Conservation (phyloP, 768 basidiomycete genomes). For the Lentinula guzmanii region DNA sequence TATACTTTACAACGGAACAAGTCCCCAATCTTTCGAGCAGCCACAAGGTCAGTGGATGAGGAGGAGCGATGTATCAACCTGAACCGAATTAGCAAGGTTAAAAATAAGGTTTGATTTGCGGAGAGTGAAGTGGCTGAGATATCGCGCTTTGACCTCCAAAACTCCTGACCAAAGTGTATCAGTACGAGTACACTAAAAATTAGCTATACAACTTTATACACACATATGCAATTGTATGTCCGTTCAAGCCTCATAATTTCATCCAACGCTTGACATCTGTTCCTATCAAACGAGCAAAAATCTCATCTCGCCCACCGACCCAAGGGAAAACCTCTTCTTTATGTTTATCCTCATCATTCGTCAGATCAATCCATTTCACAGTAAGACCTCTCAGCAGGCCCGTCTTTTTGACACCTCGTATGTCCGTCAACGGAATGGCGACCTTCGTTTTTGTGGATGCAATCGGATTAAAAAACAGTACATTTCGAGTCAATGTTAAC, state of each 20-base stretch:
- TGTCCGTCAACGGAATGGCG: constrained; percentile 34
- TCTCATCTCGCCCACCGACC: constrained; percentile 57
- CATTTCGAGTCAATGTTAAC: constrained; percentile 46
- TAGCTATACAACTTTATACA: background rate
- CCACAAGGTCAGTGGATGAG: background rate
- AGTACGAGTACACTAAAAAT: too few relatives aligned
- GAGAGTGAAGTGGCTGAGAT: background rate
- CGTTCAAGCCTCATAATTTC: constrained; percentile 25
- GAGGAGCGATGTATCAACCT: background rate
- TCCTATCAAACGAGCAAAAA: constrained; percentile 60
- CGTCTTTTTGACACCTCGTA: constrained; percentile 54
- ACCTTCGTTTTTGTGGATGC: constrained; percentile 38
- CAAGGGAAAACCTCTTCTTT: constrained; percentile 52
- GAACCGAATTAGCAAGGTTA: background rate
- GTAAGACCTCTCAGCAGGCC: constrained; percentile 48
- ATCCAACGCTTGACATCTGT: constrained; percentile 44
- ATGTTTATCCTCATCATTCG: constrained; percentile 20
- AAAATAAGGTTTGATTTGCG: background rate
- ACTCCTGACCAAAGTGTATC: too few relatives aligned
- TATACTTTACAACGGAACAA: background rate
- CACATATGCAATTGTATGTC: background rate
- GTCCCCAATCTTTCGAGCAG: background rate
- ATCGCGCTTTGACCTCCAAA: background rate
- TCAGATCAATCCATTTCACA: constrained; percentile 33
- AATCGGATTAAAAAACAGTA: constrained; percentile 52